These are phyloP conservation scores for Xylaria digitata DNA, from an alignment of 2,329 filamentous ascomycete genomes.

Conservation along the genomic window DNA sequence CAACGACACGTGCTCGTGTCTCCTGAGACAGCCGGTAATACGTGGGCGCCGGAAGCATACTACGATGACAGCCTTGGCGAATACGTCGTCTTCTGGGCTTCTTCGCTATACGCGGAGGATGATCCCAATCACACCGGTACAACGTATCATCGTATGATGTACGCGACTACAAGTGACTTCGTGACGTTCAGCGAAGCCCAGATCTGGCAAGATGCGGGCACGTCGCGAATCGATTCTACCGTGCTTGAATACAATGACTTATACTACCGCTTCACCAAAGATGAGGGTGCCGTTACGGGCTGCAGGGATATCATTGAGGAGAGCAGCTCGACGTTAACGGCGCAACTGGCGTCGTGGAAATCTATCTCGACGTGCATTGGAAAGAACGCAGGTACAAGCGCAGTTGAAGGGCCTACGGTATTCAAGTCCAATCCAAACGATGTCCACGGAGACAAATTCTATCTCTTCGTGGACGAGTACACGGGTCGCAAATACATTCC, in stretches of 20 bases:
- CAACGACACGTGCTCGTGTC: constrained; percentile 63
- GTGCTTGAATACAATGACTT: constrained; percentile 56
- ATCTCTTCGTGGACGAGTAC: constrained; percentile 67
- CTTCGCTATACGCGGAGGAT: constrained; percentile 56
- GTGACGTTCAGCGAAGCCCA: constrained; percentile 60
- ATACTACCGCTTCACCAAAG: constrained; percentile 67
- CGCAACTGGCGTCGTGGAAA: constrained; percentile 57
- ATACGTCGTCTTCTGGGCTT: constrained; percentile 62
- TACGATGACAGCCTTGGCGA: constrained; percentile 57
- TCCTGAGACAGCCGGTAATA: constrained; percentile 62
- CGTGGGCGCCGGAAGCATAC: constrained; percentile 65
- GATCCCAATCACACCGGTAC: constrained; percentile 56
- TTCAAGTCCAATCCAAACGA: constrained; percentile 64
- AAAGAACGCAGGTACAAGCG: constrained; percentile 58
- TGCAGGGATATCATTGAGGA: constrained; percentile 67
- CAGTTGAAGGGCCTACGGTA: constrained; percentile 63
- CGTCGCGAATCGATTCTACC: constrained; percentile 64
- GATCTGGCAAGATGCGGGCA: constrained; percentile 64
- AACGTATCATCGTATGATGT: constrained; percentile 65
- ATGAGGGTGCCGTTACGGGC: constrained; percentile 62
- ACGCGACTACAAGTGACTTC: constrained; percentile 62
- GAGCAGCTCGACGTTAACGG: constrained; percentile 56
- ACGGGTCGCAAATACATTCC: constrained; percentile 63
- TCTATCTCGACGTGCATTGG: constrained; percentile 62
- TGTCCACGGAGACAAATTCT: constrained; percentile 63